phyloP scores from a whole-genome alignment of 2,329 filamentous ascomycete genomes.

The Eutypella sp. region DNA sequence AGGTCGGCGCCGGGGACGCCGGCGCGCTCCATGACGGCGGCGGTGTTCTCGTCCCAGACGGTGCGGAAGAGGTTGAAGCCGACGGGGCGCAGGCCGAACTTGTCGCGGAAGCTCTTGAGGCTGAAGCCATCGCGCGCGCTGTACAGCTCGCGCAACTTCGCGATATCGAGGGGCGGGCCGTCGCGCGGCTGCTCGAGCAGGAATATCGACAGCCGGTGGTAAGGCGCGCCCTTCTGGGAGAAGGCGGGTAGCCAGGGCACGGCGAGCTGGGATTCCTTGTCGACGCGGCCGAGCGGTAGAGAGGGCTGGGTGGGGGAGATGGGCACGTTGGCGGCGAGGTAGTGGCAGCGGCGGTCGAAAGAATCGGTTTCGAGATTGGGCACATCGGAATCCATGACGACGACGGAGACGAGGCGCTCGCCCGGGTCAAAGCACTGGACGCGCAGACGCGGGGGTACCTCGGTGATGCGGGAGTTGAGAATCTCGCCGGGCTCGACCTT shows the following conservation, averaged over 20 bases:
- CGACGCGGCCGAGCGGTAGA: constrained; percentile 60
- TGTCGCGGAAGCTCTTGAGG: constrained; percentile 68
- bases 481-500: constrained; percentile 72
- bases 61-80: constrained; percentile 85
- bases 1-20: constrained; percentile 71
- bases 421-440: constrained; percentile 83
- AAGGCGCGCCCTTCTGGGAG: constrained; percentile 83
- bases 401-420: constrained; percentile 76
- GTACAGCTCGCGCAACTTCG: constrained; percentile 50
- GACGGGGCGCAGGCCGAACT: constrained; percentile 64
- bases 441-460: constrained; percentile 67
- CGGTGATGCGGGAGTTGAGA: constrained; percentile 69
- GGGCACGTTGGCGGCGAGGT: constrained; percentile 65
- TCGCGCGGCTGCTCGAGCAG: constrained; percentile 73
- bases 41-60: constrained; percentile 83
- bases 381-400: constrained; percentile 85
- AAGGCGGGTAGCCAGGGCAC: constrained; percentile 80
- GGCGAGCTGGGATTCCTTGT: constrained; percentile 60
- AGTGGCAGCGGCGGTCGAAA: constrained; percentile 82
- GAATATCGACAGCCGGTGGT: constrained; percentile 83
- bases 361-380: constrained; percentile 69
- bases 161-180: constrained; percentile 49
- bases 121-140: constrained; percentile 62
- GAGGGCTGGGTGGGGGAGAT: constrained; percentile 49
- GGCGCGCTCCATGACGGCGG: constrained; percentile 78